Evolutionary conservation across 352 stramenopile genomes (phyloP), one percentile per base, ranked within the genome.

Genomic region (Thraustotheca clavata): DNA sequence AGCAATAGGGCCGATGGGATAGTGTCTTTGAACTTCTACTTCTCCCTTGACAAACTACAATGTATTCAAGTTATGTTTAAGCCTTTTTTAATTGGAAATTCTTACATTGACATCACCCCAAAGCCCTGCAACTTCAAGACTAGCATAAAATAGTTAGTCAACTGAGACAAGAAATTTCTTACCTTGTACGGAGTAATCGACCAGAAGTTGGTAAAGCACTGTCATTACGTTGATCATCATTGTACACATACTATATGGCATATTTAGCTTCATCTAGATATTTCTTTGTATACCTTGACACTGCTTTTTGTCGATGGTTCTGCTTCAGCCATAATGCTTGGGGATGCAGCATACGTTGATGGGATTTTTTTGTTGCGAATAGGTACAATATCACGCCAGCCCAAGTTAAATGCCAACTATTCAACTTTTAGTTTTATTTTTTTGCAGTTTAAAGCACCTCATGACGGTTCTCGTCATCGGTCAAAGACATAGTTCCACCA

Each of bases 291-390:
- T 52, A 65, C 57, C 41, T 94, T 94, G 47, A 97, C 49, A 74
- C 87, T 96, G 36, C 86, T 95, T 74, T 96, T 97, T 20, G 89
- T 88, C 22, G 87, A 96, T 31, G 89, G 89, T 60, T 90, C 80
- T 2, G 88, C 83, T 65, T 96, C 86, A n/a, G 83, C 76, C 49
- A 97, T 71, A 66, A 97, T 94, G 72, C 83, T 93, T 22, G 86
- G 86, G 9, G 88, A 96, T 39, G 89, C 87, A 38, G 84, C 82
- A 71, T 94, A 96, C 32, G 87, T 88, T 29, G 86, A 96, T 11
- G 86, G 80, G 59, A 94, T 89, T 67, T 91, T 89, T 22, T 74
- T 68, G 52, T 92, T 83, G 46, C 87, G 83, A 14, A 87, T 80
- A 18, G 87, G 87, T 40, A 96, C 86, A 41, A 96, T 76, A 60